Percentiles rank a stretch among this genome's conserved stretches.
Conservation (phyloP, 2,329 filamentous ascomycete species). For the Fonsecaea multimorphosa region DNA sequence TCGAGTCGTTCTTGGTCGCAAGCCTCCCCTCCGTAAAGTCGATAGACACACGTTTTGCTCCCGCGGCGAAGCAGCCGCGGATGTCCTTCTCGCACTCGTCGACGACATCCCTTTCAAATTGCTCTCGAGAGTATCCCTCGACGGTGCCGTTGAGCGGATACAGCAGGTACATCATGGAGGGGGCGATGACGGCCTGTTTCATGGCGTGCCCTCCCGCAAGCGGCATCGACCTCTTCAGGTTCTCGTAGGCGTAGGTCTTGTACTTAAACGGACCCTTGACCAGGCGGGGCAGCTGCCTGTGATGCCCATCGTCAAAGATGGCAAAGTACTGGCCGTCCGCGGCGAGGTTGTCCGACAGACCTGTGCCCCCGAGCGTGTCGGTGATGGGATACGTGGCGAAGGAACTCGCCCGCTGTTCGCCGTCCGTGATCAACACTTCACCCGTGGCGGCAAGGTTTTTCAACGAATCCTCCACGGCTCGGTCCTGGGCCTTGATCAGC, state of each 20-base stretch:
- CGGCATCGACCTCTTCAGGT: conserved; percentile 40
- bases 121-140: conserved; percentile 42
- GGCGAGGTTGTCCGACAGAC: conserved; percentile 41
- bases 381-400: conserved; percentile 45
- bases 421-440: conserved; percentile 42
- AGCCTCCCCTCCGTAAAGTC: conserved; percentile 46
- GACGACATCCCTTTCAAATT: conserved; percentile 44
- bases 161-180: conserved; percentile 45
- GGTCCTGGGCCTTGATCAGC: conserved; percentile 42
- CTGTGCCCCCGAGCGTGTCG: conserved; percentile 43
- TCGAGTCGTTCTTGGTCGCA: conserved; percentile 43
- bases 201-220: conserved; percentile 41
- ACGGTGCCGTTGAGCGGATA: conserved; percentile 43
- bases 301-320: conserved; percentile 19
- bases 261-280: conserved; percentile 30
- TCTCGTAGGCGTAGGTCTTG: conserved; percentile 44
- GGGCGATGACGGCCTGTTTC: conserved; percentile 43
- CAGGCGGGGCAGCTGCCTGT: conserved; percentile 20
- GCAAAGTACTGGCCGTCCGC: conserved; percentile 44
- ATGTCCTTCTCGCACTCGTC: conserved; percentile 47
- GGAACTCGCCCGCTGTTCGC: conserved; percentile 43
- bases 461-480: conserved; percentile 43
- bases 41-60: conserved; percentile 44
- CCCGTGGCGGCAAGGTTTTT: conserved; percentile 41
- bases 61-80: conserved; percentile 44